phyloP scores from a whole-genome alignment of 805 yeast genomes.

The Wickerhamiella occidentalis region DNA sequence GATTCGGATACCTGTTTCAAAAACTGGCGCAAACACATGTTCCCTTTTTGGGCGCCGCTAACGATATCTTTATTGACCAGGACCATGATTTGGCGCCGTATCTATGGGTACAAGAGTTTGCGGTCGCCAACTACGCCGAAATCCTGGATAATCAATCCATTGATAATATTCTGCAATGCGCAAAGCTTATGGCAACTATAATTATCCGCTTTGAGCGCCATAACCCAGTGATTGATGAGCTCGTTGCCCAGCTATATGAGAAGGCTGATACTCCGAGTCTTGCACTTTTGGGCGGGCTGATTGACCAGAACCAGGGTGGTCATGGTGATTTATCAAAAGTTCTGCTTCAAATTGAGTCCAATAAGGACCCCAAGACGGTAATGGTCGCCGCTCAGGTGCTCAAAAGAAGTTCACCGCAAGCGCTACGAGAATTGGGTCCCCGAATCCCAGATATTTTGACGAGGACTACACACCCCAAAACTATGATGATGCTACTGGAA shows the following conservation, averaged over 20 bases:
- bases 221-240: background rate
- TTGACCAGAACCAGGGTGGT: background rate
- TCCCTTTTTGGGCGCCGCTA: background rate
- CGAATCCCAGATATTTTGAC: background rate
- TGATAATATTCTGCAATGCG: background rate
- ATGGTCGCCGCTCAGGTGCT: background rate
- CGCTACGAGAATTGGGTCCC: background rate
- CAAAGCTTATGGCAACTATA: background rate
- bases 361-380: background rate
- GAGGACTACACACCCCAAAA: background rate
- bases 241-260: background rate
- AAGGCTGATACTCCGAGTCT: background rate
- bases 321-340: background rate
- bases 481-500: background rate
- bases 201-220: background rate
- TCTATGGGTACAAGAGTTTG: background rate
- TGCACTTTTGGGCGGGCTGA: conserved; percentile 1
- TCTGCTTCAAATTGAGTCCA: background rate
- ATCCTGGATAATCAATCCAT: background rate
- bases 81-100: background rate
- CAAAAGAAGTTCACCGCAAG: background rate
- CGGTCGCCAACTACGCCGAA: background rate
- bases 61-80: background rate
- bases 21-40: background rate
- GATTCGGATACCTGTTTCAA: background rate